These are phyloP conservation scores for Phytophthora ohioensis DNA, from an alignment of 352 stramenopile species.

Conservation along the genomic window DNA sequence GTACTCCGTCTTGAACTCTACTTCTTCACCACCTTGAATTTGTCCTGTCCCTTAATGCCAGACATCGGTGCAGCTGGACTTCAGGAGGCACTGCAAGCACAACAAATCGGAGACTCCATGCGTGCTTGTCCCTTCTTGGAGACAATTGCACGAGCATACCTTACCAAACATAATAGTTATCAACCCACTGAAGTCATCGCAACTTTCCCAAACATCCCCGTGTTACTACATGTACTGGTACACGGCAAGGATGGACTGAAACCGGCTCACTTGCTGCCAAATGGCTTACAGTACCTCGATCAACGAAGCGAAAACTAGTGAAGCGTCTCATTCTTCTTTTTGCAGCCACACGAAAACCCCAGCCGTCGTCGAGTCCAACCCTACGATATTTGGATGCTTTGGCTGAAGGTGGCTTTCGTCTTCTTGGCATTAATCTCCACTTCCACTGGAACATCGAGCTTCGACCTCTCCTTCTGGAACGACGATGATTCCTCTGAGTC, in stretches of 20 bases:
- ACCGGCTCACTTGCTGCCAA: not conserved
- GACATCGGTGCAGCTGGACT: too few species aligned
- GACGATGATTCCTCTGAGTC: conserved; percentile 4
- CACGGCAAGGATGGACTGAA: too few species aligned
- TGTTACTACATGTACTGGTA: not conserved
- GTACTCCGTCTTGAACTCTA: too few species aligned
- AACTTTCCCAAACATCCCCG: not conserved
- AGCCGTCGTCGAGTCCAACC: too few species aligned
- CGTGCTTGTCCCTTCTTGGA: too few species aligned
- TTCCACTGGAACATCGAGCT: not conserved
- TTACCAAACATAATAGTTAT: too few species aligned
- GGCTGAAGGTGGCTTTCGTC: not conserved
- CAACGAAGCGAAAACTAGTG: not conserved
- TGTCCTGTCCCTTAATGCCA: too few species aligned
- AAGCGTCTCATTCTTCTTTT: conserved; percentile 12
- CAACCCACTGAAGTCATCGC: not conserved
- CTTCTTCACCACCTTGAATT: too few species aligned
- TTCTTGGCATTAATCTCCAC: conserved; percentile 4
- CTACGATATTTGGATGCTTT: conserved; percentile 1
- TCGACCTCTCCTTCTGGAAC: conserved; percentile 18
- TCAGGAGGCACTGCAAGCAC: too few species aligned
- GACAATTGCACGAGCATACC: too few species aligned
- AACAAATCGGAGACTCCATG: too few species aligned
- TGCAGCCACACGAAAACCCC: not conserved
- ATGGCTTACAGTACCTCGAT: not conserved